Percentiles rank a stretch among this genome's conserved stretches.
Conservation (phyloP, 306 rosid species). For the Inga oerstediana region DNA sequence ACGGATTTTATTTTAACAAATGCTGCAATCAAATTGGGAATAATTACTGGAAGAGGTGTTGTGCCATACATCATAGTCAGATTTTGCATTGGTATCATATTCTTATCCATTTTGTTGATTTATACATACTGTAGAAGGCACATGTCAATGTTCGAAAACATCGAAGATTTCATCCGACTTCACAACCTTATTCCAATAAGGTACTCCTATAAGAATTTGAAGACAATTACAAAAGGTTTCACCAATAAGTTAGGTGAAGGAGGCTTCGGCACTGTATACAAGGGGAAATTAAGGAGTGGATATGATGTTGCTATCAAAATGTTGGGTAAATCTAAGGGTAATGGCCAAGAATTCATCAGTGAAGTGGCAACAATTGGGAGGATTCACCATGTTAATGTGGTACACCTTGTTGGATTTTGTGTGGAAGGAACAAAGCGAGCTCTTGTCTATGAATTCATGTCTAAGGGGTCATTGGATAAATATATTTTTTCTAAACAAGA, state of each 20-base stretch:
- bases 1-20: neutral
- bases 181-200: conserved; percentile 9
- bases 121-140: neutral
- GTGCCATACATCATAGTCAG: neutral
- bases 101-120: neutral
- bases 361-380: conserved; percentile 6
- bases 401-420: neutral
- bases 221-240: neutral
- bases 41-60: neutral
- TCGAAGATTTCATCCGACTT: neutral
- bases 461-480: neutral
- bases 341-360: neutral
- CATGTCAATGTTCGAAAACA: neutral
- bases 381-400: neutral
- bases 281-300: neutral
- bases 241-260: neutral
- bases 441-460: neutral
- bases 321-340: neutral
- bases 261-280: neutral
- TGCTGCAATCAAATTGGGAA: neutral
- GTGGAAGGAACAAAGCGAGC: neutral
- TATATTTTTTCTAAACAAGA: neutral
- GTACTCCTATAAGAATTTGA: neutral
- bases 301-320: neutral
- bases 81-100: neutral